phyloP scores from a whole-genome alignment of 768 basidiomycete species.

The Phlebiopsis gigantea region DNA sequence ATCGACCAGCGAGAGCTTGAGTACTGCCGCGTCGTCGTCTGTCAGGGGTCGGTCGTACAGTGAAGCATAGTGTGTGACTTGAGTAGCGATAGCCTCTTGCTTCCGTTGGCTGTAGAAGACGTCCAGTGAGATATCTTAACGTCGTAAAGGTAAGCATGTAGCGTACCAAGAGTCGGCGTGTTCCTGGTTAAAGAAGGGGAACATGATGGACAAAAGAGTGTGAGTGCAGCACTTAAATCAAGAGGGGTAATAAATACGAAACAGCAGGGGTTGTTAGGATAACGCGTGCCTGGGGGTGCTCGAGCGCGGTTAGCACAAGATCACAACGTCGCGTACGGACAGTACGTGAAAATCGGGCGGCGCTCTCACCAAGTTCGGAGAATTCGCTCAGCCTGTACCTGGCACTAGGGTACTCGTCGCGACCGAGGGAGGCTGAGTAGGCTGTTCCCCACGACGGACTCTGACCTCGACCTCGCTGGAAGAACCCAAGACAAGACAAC shows the following conservation, averaged over 20 bases:
- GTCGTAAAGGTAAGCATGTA: background rate
- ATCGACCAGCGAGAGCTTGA: conserved; percentile 31
- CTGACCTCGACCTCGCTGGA: background rate
- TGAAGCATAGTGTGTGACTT: conserved; percentile 26
- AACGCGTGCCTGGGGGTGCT: background rate
- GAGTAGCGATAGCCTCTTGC: conserved; percentile 26
- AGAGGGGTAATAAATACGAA: background rate
- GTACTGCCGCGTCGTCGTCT: conserved; percentile 31
- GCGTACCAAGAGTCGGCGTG: conserved; percentile 12
- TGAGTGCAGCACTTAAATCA: background rate
- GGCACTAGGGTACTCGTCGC: background rate
- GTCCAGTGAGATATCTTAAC: background rate
- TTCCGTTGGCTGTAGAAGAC: conserved; percentile 26
- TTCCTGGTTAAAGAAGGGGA: conserved; percentile 1
- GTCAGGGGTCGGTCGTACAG: conserved; percentile 26
- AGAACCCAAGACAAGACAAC: background rate
- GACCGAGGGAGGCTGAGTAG: background rate
- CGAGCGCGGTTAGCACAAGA: background rate
- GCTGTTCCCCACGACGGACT: background rate
- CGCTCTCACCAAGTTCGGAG: background rate
- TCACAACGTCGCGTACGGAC: background rate
- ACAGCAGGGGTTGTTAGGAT: background rate
- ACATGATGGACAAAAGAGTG: conserved; percentile 5
- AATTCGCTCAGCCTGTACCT: background rate
- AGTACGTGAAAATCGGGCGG: background rate